Base-by-base conservation (phyloP, 164 flowering plant genomes). In the Stephania yunnanensis region DNA sequence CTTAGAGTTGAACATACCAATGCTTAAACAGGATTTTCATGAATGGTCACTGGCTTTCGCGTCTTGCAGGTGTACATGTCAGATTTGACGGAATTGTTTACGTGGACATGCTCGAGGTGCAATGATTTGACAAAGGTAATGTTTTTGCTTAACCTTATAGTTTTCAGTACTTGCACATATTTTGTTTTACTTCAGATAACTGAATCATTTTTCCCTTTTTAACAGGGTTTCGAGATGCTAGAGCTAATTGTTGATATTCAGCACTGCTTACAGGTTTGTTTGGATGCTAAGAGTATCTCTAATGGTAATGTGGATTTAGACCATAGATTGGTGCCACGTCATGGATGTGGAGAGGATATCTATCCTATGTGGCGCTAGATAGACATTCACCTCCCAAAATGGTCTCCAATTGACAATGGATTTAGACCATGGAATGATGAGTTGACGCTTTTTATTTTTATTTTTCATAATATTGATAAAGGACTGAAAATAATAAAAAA, bases 41-140 rank as follows among this genome's bases (percentile, higher is more conserved):
- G 69, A 63, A 31, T 75, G 45, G 73, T 25, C 44, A 44, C 72
- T 15, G 69, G 30, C 25, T 69, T 77, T 70, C 80, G 61, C 73
- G 20, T 52, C 42, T 73, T 87, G 79, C 85, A 96, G 99, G 99
- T 91, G 2, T 96, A 96, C 82, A 83, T 92, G 81, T 90, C 99
- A 65, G 98, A 96, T 86, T 80, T 92, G 75, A 89, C 99, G 1
- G 87, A 88, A 73, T 84, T 96, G 44, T 89, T 96, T 83, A 84
- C 92, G 46, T 96, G 99, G 99, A 96, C 98, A n/a, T 96, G 99
- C 82, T 72, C 91, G 72, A 86, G 95, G 81, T 96, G 99, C 78
- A 78, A 87, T 82, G 97, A 81, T 71, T 71, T 86, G 83, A 91
- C 89, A 13, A 73, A 90, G 99, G 99, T 93, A 84, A 65, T n/a